Evolutionary conservation across 305 asterid genomes (phyloP), one percentile per base, ranked within the genome.

Genomic region (Fraxinus latifolia): DNA sequence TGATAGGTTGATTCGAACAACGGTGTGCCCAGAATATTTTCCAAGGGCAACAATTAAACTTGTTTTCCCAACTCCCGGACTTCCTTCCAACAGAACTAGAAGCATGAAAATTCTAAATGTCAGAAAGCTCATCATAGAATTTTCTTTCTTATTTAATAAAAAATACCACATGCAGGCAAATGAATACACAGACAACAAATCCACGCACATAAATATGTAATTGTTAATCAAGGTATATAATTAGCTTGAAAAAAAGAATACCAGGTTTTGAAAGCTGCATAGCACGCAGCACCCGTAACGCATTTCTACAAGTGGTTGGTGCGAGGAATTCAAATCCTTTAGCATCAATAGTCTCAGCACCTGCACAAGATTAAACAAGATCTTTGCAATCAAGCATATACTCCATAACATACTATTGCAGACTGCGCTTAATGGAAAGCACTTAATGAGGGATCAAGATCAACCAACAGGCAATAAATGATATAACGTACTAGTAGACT

Each of bases 41-140:
- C 98, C 98, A 74, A 96, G 89, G 82, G 98, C 97, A 81, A 87
- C 95, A 85, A 96, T 83, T 85, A 96, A 87, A 88, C 99, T 95
- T 70, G 99, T 96, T 87, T 96, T 96, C 70, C 99, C 99, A 86
- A 96, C 99, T 71, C 99, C 99, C 3, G 99, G 99, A 85, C 99
- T 96, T 76, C 99, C 99, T 91, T 96, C 99, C 92, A 96, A 80
- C 90, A 96, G 87, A 83, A 95, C 99, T 94, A 80, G 73, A 72
- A 84, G 80, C 82, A 84, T 55, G 77, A 83, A 84, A 84, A 79
- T 31, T 79, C 62, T 29, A 79, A 78, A 84, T 67, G 80, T 91
- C 78, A 92, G 90, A 83, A 78, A 68, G 65, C 73, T 50, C 29
- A 42, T 68, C 25, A 77, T 42, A 79, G 33, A 78, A 36, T 79